phyloP scores from a whole-genome alignment of 2,329 filamentous ascomycete species.

The Trichoderma sp. region DNA sequence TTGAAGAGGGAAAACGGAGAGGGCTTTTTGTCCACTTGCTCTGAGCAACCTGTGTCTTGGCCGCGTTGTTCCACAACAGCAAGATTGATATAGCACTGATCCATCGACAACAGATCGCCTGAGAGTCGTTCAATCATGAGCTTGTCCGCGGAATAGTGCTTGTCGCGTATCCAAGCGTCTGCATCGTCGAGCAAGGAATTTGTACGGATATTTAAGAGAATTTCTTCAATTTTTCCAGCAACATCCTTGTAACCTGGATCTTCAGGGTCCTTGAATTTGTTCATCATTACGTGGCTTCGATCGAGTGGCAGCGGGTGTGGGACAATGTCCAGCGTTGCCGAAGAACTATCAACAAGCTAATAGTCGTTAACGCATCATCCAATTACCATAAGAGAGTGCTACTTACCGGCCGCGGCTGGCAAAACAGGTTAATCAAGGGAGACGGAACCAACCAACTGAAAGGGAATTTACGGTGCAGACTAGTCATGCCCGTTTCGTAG shows the following conservation, averaged over 20 bases:
- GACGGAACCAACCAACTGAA: conserved; percentile 18
- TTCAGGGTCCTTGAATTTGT: conserved; percentile 29
- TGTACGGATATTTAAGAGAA: conserved; percentile 25
- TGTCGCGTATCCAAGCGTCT: conserved; percentile 27
- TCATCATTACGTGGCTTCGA: conserved; percentile 30
- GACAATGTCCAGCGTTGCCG: conserved; percentile 31
- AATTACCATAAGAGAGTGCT: background rate
- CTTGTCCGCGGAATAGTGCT: conserved; percentile 28
- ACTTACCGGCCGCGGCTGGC: background rate
- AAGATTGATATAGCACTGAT: conserved; percentile 45
- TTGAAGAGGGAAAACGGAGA: background rate
- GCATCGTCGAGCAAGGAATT: background rate
- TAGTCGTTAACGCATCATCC: background rate
- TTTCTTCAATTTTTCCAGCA: conserved; percentile 24
- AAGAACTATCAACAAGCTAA: conserved; percentile 30
- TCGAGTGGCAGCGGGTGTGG: conserved; percentile 27
- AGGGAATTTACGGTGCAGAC: conserved; percentile 25
- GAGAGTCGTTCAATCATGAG: conserved; percentile 40
- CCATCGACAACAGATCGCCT: conserved; percentile 35
- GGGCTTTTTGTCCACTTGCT: no score
- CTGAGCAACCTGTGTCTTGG: background rate
- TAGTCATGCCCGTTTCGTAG: conserved; percentile 28
- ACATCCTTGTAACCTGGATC: conserved; percentile 26
- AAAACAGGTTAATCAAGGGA: background rate
- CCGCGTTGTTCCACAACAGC: conserved; percentile 34